Conservation (phyloP, 345 rosid species). For the Ailanthus altissimus region DNA sequence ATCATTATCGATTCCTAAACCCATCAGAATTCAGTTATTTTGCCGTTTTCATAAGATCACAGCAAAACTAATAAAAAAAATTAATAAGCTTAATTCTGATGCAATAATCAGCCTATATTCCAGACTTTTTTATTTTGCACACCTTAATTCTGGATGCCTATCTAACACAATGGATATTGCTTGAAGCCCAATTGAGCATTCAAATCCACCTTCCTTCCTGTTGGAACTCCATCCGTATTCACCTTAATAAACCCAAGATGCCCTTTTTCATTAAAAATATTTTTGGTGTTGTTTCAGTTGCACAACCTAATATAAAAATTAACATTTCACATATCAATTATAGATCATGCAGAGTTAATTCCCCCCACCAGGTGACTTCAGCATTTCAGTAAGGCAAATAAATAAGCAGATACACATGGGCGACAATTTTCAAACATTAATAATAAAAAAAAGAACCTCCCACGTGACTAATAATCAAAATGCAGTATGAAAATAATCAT, state of each 20-base stretch:
- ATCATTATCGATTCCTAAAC: no score
- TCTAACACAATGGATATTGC: slow-evolving; percentile 72
- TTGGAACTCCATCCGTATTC: slow-evolving; percentile 84
- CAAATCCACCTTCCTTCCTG: slow-evolving; percentile 91
- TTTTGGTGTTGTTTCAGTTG: slow-evolving; percentile 29
- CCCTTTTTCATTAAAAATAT: slow-evolving; percentile 43
- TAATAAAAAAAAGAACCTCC: no score
- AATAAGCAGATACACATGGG: no score
- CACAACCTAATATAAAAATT: no score
- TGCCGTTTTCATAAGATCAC: no score
- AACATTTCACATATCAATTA: background rate
- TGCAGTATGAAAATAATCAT: slow-evolving; percentile 8
- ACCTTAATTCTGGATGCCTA: slow-evolving; percentile 80
- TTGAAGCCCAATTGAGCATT: slow-evolving; percentile 80
- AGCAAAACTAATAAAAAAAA: no score
- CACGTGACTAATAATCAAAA: background rate
- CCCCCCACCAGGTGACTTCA: background rate
- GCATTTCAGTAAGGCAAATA: background rate
- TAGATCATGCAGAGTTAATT: background rate
- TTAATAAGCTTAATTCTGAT: no score
- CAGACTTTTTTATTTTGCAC: slow-evolving; percentile 11
- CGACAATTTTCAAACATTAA: no score
- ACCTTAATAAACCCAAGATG: slow-evolving; percentile 79
- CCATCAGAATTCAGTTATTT: no score
- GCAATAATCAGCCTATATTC: background rate